Conservation (phyloP, 2,329 filamentous ascomycete species). For the Paramyrothecium roridum region DNA sequence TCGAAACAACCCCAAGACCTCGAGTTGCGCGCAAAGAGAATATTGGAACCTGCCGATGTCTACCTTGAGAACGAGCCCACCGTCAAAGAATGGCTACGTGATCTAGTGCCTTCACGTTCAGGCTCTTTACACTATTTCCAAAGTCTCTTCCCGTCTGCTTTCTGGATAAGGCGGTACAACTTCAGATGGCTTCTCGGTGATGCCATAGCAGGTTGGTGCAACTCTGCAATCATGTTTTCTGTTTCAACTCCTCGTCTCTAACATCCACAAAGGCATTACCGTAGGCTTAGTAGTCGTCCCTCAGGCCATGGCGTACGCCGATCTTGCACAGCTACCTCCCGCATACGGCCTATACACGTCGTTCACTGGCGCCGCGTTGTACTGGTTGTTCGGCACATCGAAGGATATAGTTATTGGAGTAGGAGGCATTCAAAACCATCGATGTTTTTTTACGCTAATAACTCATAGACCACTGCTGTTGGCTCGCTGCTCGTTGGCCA, state of each 20-base stretch:
- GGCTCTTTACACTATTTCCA: conserved; percentile 48
- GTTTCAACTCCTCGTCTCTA: neutral
- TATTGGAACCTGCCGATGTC: conserved; percentile 20
- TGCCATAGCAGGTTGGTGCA: conserved; percentile 60
- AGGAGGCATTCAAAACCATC: conserved; percentile 9
- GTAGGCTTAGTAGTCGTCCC: neutral
- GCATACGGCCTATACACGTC: conserved; percentile 79
- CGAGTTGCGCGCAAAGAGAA: conserved; percentile 16
- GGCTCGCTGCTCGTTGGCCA: conserved; percentile 49
- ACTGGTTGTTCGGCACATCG: conserved; percentile 82
- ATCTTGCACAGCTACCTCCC: conserved; percentile 63
- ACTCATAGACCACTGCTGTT: conserved; percentile 50
- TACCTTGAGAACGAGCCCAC: conserved; percentile 66
- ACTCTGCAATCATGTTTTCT: neutral
- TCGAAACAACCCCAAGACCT: conserved; percentile 19
- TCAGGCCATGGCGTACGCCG: conserved; percentile 50
- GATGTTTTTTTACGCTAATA: accelerated
- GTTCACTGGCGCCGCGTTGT: conserved; percentile 75
- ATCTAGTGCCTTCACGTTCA: conserved; percentile 46
- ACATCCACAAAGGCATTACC: neutral
- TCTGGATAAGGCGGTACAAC: conserved; percentile 72
- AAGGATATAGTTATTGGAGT: conserved; percentile 80
- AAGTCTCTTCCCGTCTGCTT: conserved; percentile 60
- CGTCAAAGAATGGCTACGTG: conserved; percentile 56
- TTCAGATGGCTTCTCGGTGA: conserved; percentile 70